phyloP scores from a whole-genome alignment of 176 grass and related monocot species.

The Poa pratensis region DNA sequence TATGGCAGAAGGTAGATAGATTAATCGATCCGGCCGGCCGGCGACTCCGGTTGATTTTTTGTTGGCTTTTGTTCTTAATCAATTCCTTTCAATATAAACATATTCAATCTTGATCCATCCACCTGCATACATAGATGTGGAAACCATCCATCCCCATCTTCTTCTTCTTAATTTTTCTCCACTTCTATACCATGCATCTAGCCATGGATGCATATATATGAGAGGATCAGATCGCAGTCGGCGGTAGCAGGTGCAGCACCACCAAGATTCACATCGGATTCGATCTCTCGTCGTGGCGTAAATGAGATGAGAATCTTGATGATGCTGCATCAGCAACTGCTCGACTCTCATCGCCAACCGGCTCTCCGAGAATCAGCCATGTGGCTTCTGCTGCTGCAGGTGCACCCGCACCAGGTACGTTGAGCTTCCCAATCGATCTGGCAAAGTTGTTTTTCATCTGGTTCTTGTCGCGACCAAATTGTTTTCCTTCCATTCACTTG shows the following conservation, averaged over 20 bases:
- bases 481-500: background rate
- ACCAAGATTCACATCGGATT: slow-evolving; percentile 91
- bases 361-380: background rate
- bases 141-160: background rate
- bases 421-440: background rate
- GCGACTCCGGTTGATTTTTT: slow-evolving; percentile 24
- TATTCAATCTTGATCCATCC: slow-evolving; percentile 14
- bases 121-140: background rate
- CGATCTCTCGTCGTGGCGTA: slow-evolving; percentile 1
- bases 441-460: background rate
- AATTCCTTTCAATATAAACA: background rate
- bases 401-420: background rate
- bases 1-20: too few relatives aligned
- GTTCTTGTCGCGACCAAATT: background rate
- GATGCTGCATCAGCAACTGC: slow-evolving; percentile 94
- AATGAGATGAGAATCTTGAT: slow-evolving; percentile 91
- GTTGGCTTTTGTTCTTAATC: background rate
- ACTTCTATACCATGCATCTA: background rate
- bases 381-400: background rate
- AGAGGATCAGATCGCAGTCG: slow-evolving; percentile 40
- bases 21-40: background rate
- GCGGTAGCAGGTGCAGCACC: slow-evolving; percentile 84
- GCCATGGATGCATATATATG: background rate
- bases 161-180: background rate
- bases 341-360: slow-evolving; percentile 47